Evolutionary conservation across 306 rosid species (phyloP).

Genomic region (Cucurbita moschata): DNA sequence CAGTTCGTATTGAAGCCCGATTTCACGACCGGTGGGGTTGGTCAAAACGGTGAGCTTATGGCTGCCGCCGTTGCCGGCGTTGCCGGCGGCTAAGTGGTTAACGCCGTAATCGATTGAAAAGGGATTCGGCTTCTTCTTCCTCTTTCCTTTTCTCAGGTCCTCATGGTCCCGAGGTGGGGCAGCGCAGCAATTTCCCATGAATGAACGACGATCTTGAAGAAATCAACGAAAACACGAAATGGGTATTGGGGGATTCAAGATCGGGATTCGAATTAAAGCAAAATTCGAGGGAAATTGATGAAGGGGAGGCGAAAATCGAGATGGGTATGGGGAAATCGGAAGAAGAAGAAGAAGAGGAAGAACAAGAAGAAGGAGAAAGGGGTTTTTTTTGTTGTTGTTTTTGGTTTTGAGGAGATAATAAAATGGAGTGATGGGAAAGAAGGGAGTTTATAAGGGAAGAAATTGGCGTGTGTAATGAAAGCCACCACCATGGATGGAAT

Average conservation of each 20-base stretch:
- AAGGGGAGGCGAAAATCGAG: neutral
- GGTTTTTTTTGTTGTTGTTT: neutral
- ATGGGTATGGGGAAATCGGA: neutral
- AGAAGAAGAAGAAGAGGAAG: neutral
- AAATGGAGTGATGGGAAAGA: neutral
- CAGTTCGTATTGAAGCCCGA: slow-evolving; percentile 44
- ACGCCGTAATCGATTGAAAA: slow-evolving; percentile 34
- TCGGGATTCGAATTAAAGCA: neutral
- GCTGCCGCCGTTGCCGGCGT: slow-evolving; percentile 3
- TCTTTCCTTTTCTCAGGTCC: slow-evolving; percentile 14
- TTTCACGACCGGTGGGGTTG: slow-evolving; percentile 63
- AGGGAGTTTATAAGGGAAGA: neutral
- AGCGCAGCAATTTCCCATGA: slow-evolving; percentile 79
- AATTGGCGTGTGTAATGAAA: slow-evolving; percentile 12
- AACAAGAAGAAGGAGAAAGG: neutral
- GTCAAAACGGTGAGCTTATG: slow-evolving; percentile 40
- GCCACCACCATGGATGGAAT: slow-evolving; percentile 6
- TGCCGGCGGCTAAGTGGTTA: neutral
- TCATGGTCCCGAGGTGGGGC: slow-evolving; percentile 31
- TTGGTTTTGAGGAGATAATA: neutral
- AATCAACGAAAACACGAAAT: neutral
- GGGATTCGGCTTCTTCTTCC: slow-evolving; percentile 42
- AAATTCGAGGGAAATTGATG: no score
- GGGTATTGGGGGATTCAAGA: neutral
- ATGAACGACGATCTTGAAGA: neutral